Conservation (phyloP, 495 filamentous ascomycete genomes). For the Neurospora tetrasperma region DNA sequence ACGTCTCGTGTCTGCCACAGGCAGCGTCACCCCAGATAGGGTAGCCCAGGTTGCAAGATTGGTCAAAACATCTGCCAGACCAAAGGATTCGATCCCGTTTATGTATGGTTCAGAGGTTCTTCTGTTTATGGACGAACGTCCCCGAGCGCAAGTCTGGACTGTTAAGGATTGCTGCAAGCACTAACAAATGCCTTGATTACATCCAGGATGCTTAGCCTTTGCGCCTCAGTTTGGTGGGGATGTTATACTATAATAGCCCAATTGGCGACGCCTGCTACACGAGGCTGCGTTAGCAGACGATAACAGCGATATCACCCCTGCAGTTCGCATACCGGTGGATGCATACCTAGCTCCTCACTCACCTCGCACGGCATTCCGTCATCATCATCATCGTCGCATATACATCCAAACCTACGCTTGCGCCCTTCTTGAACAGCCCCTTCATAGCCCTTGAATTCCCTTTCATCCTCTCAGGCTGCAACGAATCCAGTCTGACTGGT, state of each 20-base stretch:
- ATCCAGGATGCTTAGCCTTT: background rate
- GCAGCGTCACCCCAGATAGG: background rate
- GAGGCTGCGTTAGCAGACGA: background rate
- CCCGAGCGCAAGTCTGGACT: background rate
- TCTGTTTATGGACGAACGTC: background rate
- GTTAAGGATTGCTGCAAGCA: background rate
- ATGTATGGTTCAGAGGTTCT: background rate
- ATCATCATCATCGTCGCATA: background rate
- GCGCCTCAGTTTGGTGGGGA: background rate
- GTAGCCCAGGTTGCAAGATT: background rate
- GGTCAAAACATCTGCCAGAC: background rate
- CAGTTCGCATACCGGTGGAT: background rate
- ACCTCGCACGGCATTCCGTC: background rate
- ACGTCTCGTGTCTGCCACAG: background rate
- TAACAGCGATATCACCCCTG: background rate
- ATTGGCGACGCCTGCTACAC: background rate
- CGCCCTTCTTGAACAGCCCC: background rate
- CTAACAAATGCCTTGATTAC: background rate
- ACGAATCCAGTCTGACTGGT: background rate
- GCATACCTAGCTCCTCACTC: background rate
- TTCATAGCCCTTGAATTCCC: background rate
- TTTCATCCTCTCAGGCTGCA: background rate
- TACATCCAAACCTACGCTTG: background rate
- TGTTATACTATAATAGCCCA: background rate
- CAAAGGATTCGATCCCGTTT: background rate